phyloP scores from a whole-genome alignment of 2,329 filamentous ascomycete species.

The Aspergillus felis region DNA sequence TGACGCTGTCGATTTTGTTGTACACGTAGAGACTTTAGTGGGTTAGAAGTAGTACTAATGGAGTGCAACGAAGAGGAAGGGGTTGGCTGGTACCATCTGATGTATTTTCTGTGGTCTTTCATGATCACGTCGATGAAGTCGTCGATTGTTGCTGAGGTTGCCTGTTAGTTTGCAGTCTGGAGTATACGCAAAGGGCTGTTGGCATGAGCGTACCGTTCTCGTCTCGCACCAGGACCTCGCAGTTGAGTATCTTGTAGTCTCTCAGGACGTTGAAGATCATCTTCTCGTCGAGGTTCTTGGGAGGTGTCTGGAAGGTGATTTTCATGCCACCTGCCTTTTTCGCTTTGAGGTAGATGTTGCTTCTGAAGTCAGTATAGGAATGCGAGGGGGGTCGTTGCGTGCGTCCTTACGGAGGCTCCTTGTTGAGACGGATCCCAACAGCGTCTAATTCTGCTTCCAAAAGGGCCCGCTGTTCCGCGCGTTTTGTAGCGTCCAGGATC shows the following conservation, averaged over 20 bases:
- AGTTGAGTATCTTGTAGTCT: conserved; percentile 98
- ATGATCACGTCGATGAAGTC: conserved; percentile 99
- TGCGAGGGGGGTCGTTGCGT: neutral
- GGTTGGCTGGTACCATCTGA: conserved; percentile 55
- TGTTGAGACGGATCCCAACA: conserved; percentile 89
- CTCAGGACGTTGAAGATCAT: conserved; percentile 97
- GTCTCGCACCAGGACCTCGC: conserved; percentile 90
- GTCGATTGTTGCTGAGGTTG: conserved; percentile 72
- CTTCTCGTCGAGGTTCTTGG: conserved; percentile 91
- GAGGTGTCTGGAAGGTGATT: conserved; percentile 87
- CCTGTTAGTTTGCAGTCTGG: conserved; percentile 1
- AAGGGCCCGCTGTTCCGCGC: conserved; percentile 83
- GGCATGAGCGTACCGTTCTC: conserved; percentile 61
- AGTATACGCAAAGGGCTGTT: neutral
- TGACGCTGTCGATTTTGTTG: conserved; percentile 98
- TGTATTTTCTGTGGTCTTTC: conserved; percentile 98
- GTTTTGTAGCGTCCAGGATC: conserved; percentile 95
- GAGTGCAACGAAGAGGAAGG: neutral
- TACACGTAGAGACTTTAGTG: conserved; percentile 78
- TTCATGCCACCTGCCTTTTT: conserved; percentile 99
- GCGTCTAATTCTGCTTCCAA: conserved; percentile 91
- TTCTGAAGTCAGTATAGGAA: conserved; percentile 29
- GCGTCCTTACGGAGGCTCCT: conserved; percentile 71
- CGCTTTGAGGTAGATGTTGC: conserved; percentile 93
- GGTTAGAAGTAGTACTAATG: neutral